A percentile compares a stretch with the other conserved stretches of the same genome.
Evolutionary conservation across 345 rosid species (phyloP).

Genomic region (Citrus maxima): DNA sequence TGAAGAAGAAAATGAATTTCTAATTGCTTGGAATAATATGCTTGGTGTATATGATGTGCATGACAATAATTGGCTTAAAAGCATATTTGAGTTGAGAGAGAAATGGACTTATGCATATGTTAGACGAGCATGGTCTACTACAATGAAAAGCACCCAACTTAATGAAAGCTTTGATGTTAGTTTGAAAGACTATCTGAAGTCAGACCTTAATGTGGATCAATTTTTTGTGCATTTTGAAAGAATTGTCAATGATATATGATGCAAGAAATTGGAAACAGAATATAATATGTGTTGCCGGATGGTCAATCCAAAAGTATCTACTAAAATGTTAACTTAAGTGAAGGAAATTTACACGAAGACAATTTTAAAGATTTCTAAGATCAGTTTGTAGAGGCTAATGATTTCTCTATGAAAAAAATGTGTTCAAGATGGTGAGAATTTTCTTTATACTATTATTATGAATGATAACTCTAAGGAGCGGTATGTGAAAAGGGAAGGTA

Average conservation of each 20-base stretch:
- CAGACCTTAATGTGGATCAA: not conserved
- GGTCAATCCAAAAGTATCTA: not conserved
- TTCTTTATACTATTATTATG: not conserved
- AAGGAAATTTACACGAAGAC: not conserved
- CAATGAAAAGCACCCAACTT: too few species aligned
- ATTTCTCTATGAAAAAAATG: not conserved
- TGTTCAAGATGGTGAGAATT: too few species aligned
- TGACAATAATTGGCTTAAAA: too few species aligned
- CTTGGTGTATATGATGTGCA: too few species aligned
- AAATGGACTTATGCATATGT: too few species aligned
- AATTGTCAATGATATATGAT: not conserved
- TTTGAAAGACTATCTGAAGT: not conserved
- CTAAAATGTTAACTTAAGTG: not conserved
- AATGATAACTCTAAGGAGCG: not conserved
- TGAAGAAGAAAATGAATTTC: too few species aligned
- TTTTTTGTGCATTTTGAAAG: constrained; percentile 2
- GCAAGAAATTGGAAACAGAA: not conserved
- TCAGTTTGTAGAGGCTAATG: not conserved
- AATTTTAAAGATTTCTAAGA: not conserved
- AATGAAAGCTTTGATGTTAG: not conserved
- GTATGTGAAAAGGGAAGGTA: not conserved
- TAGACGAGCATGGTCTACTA: too few species aligned
- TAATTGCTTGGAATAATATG: too few species aligned
- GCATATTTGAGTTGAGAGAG: too few species aligned
- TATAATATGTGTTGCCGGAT: not conserved